phyloP scores from a whole-genome alignment of 495 filamentous ascomycete genomes.

The Penicillium riverlandense region DNA sequence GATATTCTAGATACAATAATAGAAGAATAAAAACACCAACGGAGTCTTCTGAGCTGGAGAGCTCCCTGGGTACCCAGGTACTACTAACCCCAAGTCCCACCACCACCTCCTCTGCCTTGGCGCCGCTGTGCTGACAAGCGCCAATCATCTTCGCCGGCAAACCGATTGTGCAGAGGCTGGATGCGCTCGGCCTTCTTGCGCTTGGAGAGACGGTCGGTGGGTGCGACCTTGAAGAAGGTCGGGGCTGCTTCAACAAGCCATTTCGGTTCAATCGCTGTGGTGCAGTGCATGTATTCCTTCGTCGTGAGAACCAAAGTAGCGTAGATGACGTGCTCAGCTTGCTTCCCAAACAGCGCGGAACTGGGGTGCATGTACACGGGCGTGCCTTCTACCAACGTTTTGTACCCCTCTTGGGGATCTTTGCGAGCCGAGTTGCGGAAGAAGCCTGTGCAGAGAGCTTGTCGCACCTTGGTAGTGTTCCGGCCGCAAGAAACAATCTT shows the following conservation, averaged over 20 bases:
- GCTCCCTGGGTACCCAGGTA: no score
- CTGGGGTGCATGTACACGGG: slow-evolving; percentile 90
- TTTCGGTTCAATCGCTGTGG: slow-evolving; percentile 88
- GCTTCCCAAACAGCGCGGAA: slow-evolving; percentile 89
- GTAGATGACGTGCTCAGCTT: slow-evolving; percentile 93
- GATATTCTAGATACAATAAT: no score
- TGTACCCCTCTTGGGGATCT: slow-evolving; percentile 93
- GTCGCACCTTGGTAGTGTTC: slow-evolving; percentile 81
- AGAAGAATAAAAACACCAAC: no score
- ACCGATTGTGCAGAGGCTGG: slow-evolving; percentile 89
- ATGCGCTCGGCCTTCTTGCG: slow-evolving; percentile 91
- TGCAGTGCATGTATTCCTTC: slow-evolving; percentile 96
- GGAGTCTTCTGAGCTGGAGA: no score
- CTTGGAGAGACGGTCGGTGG: slow-evolving; percentile 80
- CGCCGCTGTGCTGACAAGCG: slow-evolving; percentile 81
- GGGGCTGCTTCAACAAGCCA: slow-evolving; percentile 87
- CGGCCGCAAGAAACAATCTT: slow-evolving; percentile 74
- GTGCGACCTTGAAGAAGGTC: slow-evolving; percentile 97
- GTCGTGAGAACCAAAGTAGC: slow-evolving; percentile 83
- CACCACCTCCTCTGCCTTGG: slow-evolving; percentile 82
- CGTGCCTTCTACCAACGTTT: slow-evolving; percentile 90
- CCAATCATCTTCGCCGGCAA: slow-evolving; percentile 89
- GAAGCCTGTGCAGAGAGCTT: slow-evolving; percentile 87
- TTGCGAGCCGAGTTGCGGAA: slow-evolving; percentile 94
- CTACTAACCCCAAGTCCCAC: slow-evolving; percentile 84